Conservation (phyloP, 768 basidiomycete species). For the Russula emetica region DNA sequence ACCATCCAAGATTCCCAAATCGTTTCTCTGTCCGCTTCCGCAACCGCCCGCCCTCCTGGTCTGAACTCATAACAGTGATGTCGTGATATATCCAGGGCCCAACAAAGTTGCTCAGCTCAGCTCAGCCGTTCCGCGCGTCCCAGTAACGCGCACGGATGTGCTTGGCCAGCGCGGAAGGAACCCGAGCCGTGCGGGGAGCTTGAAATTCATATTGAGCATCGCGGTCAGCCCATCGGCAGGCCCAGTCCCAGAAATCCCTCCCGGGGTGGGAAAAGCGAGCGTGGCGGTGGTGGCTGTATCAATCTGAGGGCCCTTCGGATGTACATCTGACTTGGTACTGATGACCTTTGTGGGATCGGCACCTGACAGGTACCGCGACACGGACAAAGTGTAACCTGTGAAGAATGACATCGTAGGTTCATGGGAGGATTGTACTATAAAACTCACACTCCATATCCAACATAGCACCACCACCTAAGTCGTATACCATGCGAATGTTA, state of each 20-base stretch:
- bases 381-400: constrained; percentile 36
- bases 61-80: constrained; percentile 39
- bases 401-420: constrained; percentile 9
- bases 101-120: constrained; percentile 42
- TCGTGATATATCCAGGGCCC: constrained; percentile 44
- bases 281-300: constrained; percentile 32
- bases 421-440: neutral
- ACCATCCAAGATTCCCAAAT: constrained; percentile 49
- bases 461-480: constrained; percentile 52
- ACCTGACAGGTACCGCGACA: constrained; percentile 25
- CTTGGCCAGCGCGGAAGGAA: constrained; percentile 31
- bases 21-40: constrained; percentile 41
- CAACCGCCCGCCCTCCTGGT: constrained; percentile 27
- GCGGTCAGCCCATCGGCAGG: constrained; percentile 21
- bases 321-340: constrained; percentile 20
- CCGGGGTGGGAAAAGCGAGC: constrained; percentile 29
- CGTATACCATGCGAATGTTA: constrained; percentile 51
- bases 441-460: constrained; percentile 59
- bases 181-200: constrained; percentile 27
- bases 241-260: neutral
- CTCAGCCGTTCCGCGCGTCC: constrained; percentile 39
- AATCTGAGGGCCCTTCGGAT: constrained; percentile 22
- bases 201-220: constrained; percentile 18
- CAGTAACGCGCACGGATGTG: constrained; percentile 32
- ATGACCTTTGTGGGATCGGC: constrained; percentile 21